phyloP scores from a whole-genome alignment of 768 basidiomycete genomes.

The Termitomyces eurrhizus region DNA sequence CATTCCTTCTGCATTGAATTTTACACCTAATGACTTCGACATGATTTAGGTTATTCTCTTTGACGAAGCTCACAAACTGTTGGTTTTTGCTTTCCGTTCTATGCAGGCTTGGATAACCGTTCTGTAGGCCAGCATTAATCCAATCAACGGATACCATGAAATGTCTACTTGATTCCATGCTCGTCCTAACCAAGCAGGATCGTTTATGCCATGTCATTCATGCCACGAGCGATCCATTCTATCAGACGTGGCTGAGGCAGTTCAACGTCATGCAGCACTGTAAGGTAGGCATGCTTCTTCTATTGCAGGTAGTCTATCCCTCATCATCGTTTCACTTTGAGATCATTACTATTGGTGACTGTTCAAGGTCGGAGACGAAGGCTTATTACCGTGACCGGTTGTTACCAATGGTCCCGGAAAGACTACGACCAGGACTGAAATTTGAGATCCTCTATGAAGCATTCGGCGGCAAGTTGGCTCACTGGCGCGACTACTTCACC shows the following conservation, averaged over 20 bases:
- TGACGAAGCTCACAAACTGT: constrained; percentile 86
- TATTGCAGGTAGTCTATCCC: background rate
- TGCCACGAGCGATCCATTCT: constrained; percentile 81
- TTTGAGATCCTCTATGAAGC: constrained; percentile 76
- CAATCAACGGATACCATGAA: constrained; percentile 82
- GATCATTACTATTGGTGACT: constrained; percentile 80
- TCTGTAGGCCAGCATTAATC: constrained; percentile 63
- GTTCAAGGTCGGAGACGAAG: constrained; percentile 66
- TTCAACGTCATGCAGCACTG: constrained; percentile 81
- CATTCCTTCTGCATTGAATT: background rate
- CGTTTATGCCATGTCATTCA: constrained; percentile 81
- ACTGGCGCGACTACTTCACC: constrained; percentile 77
- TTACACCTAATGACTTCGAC: background rate
- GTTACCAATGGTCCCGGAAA: constrained; percentile 66
- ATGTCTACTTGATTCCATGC: constrained; percentile 78
- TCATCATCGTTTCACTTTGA: constrained; percentile 18
- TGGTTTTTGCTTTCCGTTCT: constrained; percentile 17
- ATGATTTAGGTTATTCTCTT: constrained; percentile 57
- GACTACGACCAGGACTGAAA: constrained; percentile 46
- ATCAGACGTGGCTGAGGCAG: constrained; percentile 79
- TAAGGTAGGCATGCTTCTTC: constrained; percentile 42
- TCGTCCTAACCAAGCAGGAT: constrained; percentile 86
- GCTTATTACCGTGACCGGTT: constrained; percentile 63
- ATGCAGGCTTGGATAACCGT: background rate
- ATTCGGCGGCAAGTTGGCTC: constrained; percentile 81